These are phyloP conservation scores for Pyricularia pennisetigena DNA, from an alignment of 2,329 filamentous ascomycete species.

Conservation along the genomic window DNA sequence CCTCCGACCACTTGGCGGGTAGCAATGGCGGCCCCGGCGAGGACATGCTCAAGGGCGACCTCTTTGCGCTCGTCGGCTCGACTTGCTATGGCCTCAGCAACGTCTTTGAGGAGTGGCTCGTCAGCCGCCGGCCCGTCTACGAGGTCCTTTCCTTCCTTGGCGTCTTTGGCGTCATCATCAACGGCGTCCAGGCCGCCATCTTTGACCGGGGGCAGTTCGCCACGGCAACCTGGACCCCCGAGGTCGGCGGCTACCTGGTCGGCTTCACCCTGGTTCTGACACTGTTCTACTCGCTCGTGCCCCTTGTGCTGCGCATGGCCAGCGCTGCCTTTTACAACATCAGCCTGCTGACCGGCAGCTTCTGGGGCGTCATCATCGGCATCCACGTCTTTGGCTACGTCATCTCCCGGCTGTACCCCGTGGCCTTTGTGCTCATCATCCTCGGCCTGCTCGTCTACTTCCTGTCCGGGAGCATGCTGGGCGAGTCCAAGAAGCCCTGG, in stretches of 20 bases:
- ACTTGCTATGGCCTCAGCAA: conserved; percentile 88
- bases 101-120: conserved; percentile 89
- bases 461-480: conserved; percentile 68
- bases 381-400: conserved; percentile 71
- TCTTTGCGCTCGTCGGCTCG: conserved; percentile 83
- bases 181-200: conserved; percentile 80
- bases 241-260: conserved; percentile 72
- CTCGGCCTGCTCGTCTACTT: conserved; percentile 82
- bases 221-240: conserved; percentile 51
- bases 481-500: conserved; percentile 93
- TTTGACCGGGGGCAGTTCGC: conserved; percentile 74
- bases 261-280: conserved; percentile 79
- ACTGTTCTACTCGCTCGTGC: conserved; percentile 81
- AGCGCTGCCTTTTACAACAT: conserved; percentile 96
- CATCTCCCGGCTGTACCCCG: conserved; percentile 87
- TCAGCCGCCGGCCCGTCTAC: conserved; percentile 77
- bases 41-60: conserved; percentile 80
- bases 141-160: conserved; percentile 89
- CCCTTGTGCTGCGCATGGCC: conserved; percentile 80
- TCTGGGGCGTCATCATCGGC: conserved; percentile 94
- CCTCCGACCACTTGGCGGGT: conserved; percentile 75
- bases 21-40: conserved; percentile 56
- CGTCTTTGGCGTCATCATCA: conserved; percentile 82
- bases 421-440: conserved; percentile 90
- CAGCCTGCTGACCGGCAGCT: conserved; percentile 84